Conservation (phyloP, 2,329 filamentous ascomycete genomes). For the Zymoseptoria crescenta region DNA sequence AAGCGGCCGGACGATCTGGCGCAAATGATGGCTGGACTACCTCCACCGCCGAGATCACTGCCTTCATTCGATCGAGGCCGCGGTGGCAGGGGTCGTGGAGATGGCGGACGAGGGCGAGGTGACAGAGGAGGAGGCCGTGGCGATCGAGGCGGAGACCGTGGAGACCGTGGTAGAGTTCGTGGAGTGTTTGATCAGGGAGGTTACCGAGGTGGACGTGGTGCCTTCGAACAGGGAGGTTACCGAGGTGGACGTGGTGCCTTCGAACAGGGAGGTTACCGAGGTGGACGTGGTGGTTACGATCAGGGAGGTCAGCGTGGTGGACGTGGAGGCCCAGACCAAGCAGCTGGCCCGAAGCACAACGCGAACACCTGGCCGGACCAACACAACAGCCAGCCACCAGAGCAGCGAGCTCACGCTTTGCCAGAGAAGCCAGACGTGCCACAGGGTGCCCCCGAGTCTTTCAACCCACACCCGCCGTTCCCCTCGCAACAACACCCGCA, state of each 20-base stretch:
- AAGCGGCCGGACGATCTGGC: conserved; percentile 41
- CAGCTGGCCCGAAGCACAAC: conserved; percentile 8
- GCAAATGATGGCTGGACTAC: conserved; percentile 35
- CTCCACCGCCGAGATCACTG: conserved; percentile 10
- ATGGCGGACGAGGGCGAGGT: conserved; percentile 19
- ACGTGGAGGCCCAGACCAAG: conserved; percentile 11
- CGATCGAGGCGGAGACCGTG: conserved; percentile 5
- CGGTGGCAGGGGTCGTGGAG: conserved; percentile 25
- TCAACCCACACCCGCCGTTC: not conserved
- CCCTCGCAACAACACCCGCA: conserved; percentile 88
- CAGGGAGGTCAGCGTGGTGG: conserved; percentile 12
- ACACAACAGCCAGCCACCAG: conserved; percentile 13
- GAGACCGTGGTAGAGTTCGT: conserved; percentile 4
- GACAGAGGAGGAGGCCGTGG: conserved; percentile 11
- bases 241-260: conserved; percentile 11
- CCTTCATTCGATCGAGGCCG: conserved; percentile 28
- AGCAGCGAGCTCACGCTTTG: conserved; percentile 8
- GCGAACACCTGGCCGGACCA: conserved; percentile 22
- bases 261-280: conserved; percentile 2
- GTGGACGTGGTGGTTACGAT: conserved; percentile 8
- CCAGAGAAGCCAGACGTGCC: conserved; percentile 11
- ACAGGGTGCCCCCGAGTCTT: conserved; percentile 1
- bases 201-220: conserved; percentile 9
- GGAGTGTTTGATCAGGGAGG: conserved; percentile 10
- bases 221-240: conserved; percentile 6